Evolutionary conservation across 2,329 filamentous ascomycete genomes (phyloP).

Genomic region (Neofusicoccum sp.): DNA sequence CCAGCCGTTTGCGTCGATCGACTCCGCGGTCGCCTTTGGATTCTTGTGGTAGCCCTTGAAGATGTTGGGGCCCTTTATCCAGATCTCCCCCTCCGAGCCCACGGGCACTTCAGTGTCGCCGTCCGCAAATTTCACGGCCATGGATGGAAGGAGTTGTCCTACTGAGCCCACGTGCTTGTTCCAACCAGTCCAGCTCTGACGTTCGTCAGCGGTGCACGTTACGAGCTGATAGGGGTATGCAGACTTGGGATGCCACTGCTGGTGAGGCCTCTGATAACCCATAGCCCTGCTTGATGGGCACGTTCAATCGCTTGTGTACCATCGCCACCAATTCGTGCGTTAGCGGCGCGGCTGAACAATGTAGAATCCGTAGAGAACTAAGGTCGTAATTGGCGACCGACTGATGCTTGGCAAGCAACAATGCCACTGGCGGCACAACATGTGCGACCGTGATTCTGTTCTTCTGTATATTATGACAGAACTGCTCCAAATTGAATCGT

Average conservation of each 20-base stretch:
- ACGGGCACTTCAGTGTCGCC: conserved; percentile 40
- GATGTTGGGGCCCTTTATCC: conserved; percentile 70
- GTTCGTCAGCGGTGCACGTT: no score
- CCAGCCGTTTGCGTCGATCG: conserved; percentile 86
- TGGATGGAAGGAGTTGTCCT: conserved; percentile 65
- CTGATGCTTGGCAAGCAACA: conserved; percentile 73
- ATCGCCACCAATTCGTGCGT: conserved; percentile 71
- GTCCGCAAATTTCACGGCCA: conserved; percentile 58
- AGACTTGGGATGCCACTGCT: conserved; percentile 58
- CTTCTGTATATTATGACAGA: conserved; percentile 69
- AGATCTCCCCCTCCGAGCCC: conserved; percentile 36
- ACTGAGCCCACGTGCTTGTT: conserved; percentile 68
- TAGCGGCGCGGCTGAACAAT: conserved; percentile 76
- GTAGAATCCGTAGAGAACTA: conserved; percentile 51
- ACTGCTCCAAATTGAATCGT: conserved; percentile 73
- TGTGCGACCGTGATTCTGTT: conserved; percentile 70
- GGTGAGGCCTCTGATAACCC: conserved; percentile 81
- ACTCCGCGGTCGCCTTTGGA: conserved; percentile 62
- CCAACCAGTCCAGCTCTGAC: conserved; percentile 62
- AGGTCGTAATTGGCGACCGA: conserved; percentile 70
- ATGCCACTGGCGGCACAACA: conserved; percentile 76
- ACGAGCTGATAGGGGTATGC: no score
- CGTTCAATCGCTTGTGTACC: conserved; percentile 62
- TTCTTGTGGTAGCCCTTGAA: conserved; percentile 72
- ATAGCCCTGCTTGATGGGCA: conserved; percentile 83